Evolutionary conservation across 331 rosid genomes (phyloP).

Genomic region (Stylosanthes scabra): DNA sequence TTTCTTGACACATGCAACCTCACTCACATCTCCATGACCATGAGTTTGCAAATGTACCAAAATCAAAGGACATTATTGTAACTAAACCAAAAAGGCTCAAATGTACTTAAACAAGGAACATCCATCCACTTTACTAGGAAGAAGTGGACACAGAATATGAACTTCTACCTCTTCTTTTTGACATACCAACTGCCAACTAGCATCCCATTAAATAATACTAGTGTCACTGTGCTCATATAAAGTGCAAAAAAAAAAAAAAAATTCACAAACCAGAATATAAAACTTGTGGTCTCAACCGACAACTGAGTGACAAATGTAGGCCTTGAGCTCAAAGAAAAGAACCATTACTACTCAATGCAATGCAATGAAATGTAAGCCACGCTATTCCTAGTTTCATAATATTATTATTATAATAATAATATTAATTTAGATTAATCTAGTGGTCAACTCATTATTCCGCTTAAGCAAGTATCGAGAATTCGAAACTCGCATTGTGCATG

Average conservation of each 20-base stretch:
- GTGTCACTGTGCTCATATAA: background rate
- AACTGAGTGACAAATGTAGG: constrained; percentile 32
- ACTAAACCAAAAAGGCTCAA: background rate
- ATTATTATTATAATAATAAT: no score
- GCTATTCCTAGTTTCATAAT: constrained; percentile 25
- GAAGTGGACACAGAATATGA: constrained; percentile 1
- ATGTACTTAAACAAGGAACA: background rate
- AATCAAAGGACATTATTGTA: constrained; percentile 9
- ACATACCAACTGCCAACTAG: constrained; percentile 26
- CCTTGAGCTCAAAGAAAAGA: constrained; percentile 53
- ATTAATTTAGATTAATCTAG: no score
- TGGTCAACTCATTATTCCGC: no score
- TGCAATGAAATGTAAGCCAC: constrained; percentile 34
- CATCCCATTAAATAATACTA: background rate
- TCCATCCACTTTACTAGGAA: background rate
- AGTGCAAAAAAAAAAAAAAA: background rate
- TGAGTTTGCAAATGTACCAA: background rate
- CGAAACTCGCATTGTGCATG: no score
- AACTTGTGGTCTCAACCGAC: constrained; percentile 42
- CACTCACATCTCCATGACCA: background rate
- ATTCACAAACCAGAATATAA: constrained; percentile 20
- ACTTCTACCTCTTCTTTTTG: constrained; percentile 3
- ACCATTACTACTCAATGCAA: constrained; percentile 1
- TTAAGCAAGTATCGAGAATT: no score
- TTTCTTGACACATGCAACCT: background rate